A percentile compares a stretch with the other conserved stretches of the same genome.
Evolutionary conservation across 78 protist species (phyloP).

Genomic region (Cavenderia fasciculata): DNA sequence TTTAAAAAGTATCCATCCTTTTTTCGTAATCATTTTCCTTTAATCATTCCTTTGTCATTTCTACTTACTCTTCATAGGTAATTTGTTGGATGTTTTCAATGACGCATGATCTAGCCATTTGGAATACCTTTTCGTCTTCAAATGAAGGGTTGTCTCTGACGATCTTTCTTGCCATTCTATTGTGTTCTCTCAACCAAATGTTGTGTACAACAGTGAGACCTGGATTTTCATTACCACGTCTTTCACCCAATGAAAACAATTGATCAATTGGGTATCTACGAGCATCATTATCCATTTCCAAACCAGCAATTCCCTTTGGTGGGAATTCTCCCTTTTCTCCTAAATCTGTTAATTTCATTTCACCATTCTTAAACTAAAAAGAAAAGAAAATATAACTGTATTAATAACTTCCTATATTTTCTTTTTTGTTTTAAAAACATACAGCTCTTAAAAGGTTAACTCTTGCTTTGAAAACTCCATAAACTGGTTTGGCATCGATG

Average conservation of each 20-base stretch:
- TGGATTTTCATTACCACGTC: slow-evolving; percentile 81
- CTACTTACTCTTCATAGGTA: slow-evolving; percentile 61
- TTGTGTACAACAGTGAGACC: slow-evolving; percentile 49
- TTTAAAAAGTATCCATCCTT: no score
- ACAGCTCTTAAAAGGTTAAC: slow-evolving; percentile 15
- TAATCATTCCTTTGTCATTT: no score
- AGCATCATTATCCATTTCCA: slow-evolving; percentile 67
- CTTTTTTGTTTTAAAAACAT: not conserved
- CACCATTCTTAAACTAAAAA: slow-evolving; percentile 4
- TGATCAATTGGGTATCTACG: slow-evolving; percentile 17
- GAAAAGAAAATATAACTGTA: not conserved
- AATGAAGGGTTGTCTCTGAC: not conserved
- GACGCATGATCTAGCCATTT: slow-evolving; percentile 62
- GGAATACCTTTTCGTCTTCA: slow-evolving; percentile 43
- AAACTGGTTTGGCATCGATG: slow-evolving; percentile 45
- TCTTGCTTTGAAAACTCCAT: slow-evolving; percentile 22
- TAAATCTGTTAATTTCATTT: not conserved
- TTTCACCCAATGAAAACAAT: slow-evolving; percentile 59
- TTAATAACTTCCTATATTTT: not conserved
- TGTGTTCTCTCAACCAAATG: slow-evolving; percentile 66
- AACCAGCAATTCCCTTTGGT: slow-evolving; percentile 36
- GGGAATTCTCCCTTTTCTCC: slow-evolving; percentile 41
- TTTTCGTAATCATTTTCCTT: no score
- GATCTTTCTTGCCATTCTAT: slow-evolving; percentile 47
- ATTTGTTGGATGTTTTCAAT: slow-evolving; percentile 67